Evolutionary conservation across 2,329 filamentous ascomycete species (phyloP).

Genomic region (Ceratocystis destructans): DNA sequence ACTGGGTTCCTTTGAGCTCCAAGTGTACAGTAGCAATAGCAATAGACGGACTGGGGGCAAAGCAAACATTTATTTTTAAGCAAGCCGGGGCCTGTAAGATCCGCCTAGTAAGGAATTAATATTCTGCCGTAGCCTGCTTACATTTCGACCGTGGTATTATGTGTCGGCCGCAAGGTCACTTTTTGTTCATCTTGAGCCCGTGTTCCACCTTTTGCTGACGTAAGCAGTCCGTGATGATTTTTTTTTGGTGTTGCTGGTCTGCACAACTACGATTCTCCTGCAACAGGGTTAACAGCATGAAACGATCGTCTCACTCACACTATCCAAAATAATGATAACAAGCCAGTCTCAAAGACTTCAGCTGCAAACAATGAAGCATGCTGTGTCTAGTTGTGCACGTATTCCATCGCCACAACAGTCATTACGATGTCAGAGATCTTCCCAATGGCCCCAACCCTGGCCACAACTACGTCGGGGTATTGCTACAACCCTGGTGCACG

Average conservation of each 20-base stretch:
- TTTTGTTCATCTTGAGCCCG: neutral
- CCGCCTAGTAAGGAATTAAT: too few species aligned
- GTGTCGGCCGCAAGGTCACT: neutral
- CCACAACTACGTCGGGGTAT: neutral
- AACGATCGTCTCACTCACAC: neutral
- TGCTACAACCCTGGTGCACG: constrained; percentile 1
- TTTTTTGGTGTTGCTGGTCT: constrained; percentile 1
- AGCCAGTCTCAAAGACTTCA: neutral
- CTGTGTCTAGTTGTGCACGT: neutral
- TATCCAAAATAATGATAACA: constrained; percentile 7
- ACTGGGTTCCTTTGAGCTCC: constrained; percentile 14
- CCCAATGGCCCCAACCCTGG: neutral
- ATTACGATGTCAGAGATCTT: neutral
- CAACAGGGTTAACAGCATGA: neutral
- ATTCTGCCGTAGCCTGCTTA: too few species aligned
- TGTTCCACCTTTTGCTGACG: constrained; percentile 13
- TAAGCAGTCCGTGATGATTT: constrained; percentile 15
- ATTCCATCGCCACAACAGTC: neutral
- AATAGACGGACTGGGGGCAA: constrained; percentile 13
- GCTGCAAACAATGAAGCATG: neutral
- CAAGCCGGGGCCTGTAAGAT: neutral
- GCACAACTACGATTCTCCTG: neutral
- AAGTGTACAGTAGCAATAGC: constrained; percentile 19
- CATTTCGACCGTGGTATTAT: neutral
- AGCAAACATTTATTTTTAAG: constrained; percentile 10